These are phyloP conservation scores for Penicillium sp. DNA, from an alignment of 2,329 filamentous ascomycete genomes.

Conservation along the genomic window DNA sequence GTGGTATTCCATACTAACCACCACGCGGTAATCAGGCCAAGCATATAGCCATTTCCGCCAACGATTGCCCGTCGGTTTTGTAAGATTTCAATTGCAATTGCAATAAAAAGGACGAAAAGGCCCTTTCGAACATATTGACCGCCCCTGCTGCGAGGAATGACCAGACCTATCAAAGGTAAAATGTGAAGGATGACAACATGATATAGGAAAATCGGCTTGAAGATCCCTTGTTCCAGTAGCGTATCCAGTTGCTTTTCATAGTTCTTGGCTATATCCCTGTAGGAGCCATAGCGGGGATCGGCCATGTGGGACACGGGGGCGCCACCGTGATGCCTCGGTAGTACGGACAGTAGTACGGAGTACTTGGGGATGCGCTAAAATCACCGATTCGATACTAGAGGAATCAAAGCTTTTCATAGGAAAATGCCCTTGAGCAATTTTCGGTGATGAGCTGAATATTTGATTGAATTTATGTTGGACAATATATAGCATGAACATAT, in stretches of 20 bases:
- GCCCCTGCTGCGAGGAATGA: slow-evolving; percentile 49
- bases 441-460: background rate
- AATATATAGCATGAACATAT: background rate
- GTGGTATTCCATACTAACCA: slow-evolving; percentile 54
- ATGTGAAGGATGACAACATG: slow-evolving; percentile 32
- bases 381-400: background rate
- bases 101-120: slow-evolving; percentile 47
- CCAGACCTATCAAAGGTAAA: slow-evolving; percentile 50
- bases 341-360: background rate
- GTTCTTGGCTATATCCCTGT: slow-evolving; percentile 29
- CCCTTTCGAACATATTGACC: slow-evolving; percentile 44
- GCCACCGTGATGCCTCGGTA: background rate
- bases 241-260: slow-evolving; percentile 26
- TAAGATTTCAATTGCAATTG: slow-evolving; percentile 47
- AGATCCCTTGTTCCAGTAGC: slow-evolving; percentile 29
- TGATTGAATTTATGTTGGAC: background rate
- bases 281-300: slow-evolving; percentile 26
- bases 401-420: background rate
- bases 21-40: slow-evolving; percentile 57
- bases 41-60: slow-evolving; percentile 54
- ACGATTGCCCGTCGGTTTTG: slow-evolving; percentile 49
- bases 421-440: background rate
- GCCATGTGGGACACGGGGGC: slow-evolving; percentile 26
- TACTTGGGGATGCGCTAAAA: background rate
- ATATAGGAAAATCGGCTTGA: slow-evolving; percentile 39